Percentiles rank a stretch among this genome's conserved stretches.
Conservation (phyloP, 176 grass and related monocot species). For the Raddia distichophylla region DNA sequence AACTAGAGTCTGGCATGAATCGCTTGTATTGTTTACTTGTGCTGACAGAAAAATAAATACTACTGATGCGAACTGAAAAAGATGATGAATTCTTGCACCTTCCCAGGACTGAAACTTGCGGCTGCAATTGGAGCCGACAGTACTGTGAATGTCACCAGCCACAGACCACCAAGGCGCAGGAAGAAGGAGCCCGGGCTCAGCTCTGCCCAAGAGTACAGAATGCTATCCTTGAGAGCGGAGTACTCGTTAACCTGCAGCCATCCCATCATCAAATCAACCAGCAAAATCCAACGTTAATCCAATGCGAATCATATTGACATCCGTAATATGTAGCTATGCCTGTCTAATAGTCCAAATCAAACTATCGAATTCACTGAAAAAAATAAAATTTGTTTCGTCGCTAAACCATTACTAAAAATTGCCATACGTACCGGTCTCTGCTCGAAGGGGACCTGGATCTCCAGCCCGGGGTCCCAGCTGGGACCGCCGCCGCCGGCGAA, state of each 20-base stretch:
- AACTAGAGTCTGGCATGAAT: background rate
- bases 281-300: background rate
- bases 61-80: background rate
- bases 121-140: constrained; percentile 86
- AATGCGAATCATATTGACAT: background rate
- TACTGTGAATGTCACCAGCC: constrained; percentile 71
- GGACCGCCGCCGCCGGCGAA: constrained; percentile 61
- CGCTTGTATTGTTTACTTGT: background rate
- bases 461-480: constrained; percentile 89
- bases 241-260: constrained; percentile 89
- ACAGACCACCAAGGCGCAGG: constrained; percentile 72
- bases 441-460: constrained; percentile 89
- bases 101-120: constrained; percentile 78
- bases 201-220: constrained; percentile 89
- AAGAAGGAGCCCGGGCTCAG: constrained; percentile 75
- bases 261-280: constrained; percentile 16
- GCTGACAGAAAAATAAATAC: background rate
- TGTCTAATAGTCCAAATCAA: background rate
- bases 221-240: constrained; percentile 75
- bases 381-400: background rate
- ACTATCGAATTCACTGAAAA: background rate
- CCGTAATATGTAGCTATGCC: too few species aligned
- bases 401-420: background rate
- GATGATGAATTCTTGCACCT: constrained; percentile 34
- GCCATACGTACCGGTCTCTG: constrained; percentile 68